Percentiles rank a stretch among this genome's conserved stretches.
These are phyloP conservation scores for Pythium monospermum DNA, from an alignment of 352 stramenopile genomes.

Conservation along the genomic window DNA sequence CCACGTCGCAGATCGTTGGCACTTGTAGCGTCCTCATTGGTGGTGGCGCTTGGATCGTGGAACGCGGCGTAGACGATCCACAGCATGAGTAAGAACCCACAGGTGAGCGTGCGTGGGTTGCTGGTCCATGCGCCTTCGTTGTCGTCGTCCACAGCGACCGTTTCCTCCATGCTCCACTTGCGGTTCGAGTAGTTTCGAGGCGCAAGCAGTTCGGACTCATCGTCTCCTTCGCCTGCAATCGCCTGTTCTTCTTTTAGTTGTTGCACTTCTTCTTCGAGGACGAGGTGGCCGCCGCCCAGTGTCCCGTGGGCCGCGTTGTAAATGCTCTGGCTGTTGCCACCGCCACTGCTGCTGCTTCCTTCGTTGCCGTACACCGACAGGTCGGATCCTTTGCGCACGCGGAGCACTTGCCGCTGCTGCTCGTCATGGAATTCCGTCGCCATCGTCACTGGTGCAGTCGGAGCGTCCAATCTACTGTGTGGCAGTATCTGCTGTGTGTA, in stretches of 20 bases:
- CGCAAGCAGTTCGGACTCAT: conserved; percentile 3
- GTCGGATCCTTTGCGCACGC: conserved; percentile 53
- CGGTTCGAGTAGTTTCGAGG: conserved; percentile 70
- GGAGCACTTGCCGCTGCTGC: conserved; percentile 43
- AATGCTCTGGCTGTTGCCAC: not conserved
- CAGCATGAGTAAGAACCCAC: conserved; percentile 69
- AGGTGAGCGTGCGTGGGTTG: conserved; percentile 80
- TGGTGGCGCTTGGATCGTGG: conserved; percentile 35
- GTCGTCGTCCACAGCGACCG: conserved; percentile 62
- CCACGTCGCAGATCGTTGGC: conserved; percentile 61
- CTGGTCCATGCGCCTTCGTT: conserved; percentile 77
- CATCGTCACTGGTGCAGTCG: conserved; percentile 11
- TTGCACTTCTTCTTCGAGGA: too few species aligned
- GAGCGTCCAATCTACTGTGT: too few species aligned
- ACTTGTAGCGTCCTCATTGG: conserved; percentile 13
- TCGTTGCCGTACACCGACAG: conserved; percentile 52
- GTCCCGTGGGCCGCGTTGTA: not conserved
- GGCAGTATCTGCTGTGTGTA: too few species aligned
- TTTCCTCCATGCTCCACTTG: conserved; percentile 85
- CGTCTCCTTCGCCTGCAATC: conserved; percentile 3
- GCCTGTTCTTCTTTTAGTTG: too few species aligned
- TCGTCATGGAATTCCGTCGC: conserved; percentile 24
- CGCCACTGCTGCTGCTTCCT: not conserved
- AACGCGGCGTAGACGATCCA: conserved; percentile 87
- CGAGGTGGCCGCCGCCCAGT: not conserved